Percentiles rank a stretch among this genome's conserved stretches.
Evolutionary conservation across 345 rosid species (phyloP).

Genomic region (Brassica napus): DNA sequence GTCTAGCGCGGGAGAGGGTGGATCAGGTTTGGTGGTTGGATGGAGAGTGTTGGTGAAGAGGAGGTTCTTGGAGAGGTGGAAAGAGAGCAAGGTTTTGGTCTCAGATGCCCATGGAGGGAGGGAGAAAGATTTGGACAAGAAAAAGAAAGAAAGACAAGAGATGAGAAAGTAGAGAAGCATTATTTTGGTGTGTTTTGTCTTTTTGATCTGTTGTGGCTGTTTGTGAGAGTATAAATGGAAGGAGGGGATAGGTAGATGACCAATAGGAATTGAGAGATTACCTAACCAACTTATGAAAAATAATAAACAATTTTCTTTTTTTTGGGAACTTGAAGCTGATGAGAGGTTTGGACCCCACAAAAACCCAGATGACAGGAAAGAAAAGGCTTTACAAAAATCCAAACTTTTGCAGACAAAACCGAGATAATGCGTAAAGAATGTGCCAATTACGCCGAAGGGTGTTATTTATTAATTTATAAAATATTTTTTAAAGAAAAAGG

Average conservation of each 20-base stretch:
- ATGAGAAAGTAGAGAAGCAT: constrained; percentile 84
- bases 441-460: constrained; percentile 22
- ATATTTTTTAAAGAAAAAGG: constrained; percentile 2
- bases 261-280: constrained; percentile 32
- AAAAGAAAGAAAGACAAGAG: constrained; percentile 72
- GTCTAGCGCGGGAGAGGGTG: constrained; percentile 33
- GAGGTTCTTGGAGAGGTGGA: constrained; percentile 52
- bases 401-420: background rate
- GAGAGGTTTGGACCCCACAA: constrained; percentile 19
- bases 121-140: constrained; percentile 62
- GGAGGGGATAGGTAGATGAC: constrained; percentile 24
- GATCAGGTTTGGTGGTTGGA: constrained; percentile 32
- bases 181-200: constrained; percentile 39
- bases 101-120: constrained; percentile 73
- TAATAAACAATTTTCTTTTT: background rate
- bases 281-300: constrained; percentile 33
- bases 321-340: constrained; percentile 25
- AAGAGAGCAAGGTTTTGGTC: constrained; percentile 55
- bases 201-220: constrained; percentile 13
- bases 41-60: constrained; percentile 29
- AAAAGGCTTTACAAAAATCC: background rate
- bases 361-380: constrained; percentile 13
- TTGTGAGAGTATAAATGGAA: constrained; percentile 35
- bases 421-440: constrained; percentile 10
- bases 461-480: background rate